Percentiles rank a stretch among this genome's conserved stretches.
These are phyloP conservation scores for Byssoonygena ceratinophila DNA, from an alignment of 2,329 filamentous ascomycete species.

Conservation along the genomic window DNA sequence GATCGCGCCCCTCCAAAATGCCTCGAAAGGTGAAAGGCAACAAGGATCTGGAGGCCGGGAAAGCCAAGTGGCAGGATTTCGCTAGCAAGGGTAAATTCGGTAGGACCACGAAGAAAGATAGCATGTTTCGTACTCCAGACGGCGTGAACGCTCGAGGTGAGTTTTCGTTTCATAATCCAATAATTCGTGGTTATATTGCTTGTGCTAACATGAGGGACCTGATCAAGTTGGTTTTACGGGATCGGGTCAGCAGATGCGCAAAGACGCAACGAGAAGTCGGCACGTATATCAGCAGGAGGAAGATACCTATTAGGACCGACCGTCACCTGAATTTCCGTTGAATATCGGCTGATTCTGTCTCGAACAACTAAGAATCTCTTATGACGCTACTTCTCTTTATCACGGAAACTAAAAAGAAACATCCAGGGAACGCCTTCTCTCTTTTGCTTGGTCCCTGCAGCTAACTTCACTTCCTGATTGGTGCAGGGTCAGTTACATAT, in stretches of 20 bases:
- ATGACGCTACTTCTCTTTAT: neutral
- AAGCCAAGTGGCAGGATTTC: slow-evolving; percentile 93
- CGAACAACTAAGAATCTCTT: neutral
- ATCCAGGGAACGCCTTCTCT: neutral
- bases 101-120: slow-evolving; percentile 75
- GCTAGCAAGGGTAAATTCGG: slow-evolving; percentile 57
- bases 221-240: slow-evolving; percentile 82
- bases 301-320: slow-evolving; percentile 45
- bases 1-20: slow-evolving; percentile 53
- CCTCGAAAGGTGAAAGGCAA: slow-evolving; percentile 75
- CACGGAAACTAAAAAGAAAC: neutral
- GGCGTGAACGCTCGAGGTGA: slow-evolving; percentile 75
- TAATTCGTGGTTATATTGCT: neutral
- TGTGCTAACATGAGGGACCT: slow-evolving; percentile 18
- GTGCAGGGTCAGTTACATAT: slow-evolving; percentile 6
- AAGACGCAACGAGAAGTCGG: slow-evolving; percentile 69
- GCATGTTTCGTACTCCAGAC: slow-evolving; percentile 92
- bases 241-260: slow-evolving; percentile 90
- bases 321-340: neutral
- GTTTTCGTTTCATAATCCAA: slow-evolving; percentile 20
- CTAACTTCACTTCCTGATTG: slow-evolving; percentile 11
- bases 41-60: slow-evolving; percentile 80
- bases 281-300: slow-evolving; percentile 74
- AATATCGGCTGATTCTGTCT: neutral
- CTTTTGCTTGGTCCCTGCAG: neutral